These are phyloP conservation scores for Pleurotus cornucopiae DNA, from an alignment of 768 basidiomycete genomes.

Conservation along the genomic window DNA sequence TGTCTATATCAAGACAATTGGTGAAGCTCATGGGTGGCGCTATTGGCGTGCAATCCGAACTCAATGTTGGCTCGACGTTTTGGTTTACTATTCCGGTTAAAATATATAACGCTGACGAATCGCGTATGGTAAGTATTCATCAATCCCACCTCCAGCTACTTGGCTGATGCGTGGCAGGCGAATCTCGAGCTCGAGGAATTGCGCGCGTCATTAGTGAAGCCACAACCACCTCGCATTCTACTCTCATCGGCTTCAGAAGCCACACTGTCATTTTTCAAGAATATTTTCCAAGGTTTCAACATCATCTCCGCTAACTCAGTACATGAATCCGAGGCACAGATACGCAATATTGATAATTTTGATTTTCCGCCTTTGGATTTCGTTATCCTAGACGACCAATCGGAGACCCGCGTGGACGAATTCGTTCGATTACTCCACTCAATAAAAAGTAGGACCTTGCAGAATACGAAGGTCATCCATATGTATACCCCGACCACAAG, in stretches of 20 bases:
- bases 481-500: conserved; percentile 70
- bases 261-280: conserved; percentile 50
- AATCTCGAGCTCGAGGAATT: conserved; percentile 42
- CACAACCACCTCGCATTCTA: conserved; percentile 44
- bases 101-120: conserved; percentile 50
- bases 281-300: conserved; percentile 53
- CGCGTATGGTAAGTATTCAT: conserved; percentile 40
- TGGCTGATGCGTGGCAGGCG: conserved; percentile 29
- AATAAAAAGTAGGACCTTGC: conserved; percentile 30
- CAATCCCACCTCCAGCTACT: not conserved
- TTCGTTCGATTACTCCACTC: conserved; percentile 47
- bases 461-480: conserved; percentile 63
- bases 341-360: conserved; percentile 26
- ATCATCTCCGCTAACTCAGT: conserved; percentile 40
- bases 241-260: conserved; percentile 57
- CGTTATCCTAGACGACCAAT: conserved; percentile 64
- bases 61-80: conserved; percentile 62
- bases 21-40: conserved; percentile 75
- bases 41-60: conserved; percentile 65
- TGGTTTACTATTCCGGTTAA: conserved; percentile 74
- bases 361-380: conserved; percentile 47
- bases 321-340: conserved; percentile 39
- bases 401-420: conserved; percentile 53
- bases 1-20: conserved; percentile 70
- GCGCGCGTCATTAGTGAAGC: conserved; percentile 40